Conservation (phyloP, 2,329 filamentous ascomycete genomes). For the Paraphaeosphaeria sporulosa region DNA sequence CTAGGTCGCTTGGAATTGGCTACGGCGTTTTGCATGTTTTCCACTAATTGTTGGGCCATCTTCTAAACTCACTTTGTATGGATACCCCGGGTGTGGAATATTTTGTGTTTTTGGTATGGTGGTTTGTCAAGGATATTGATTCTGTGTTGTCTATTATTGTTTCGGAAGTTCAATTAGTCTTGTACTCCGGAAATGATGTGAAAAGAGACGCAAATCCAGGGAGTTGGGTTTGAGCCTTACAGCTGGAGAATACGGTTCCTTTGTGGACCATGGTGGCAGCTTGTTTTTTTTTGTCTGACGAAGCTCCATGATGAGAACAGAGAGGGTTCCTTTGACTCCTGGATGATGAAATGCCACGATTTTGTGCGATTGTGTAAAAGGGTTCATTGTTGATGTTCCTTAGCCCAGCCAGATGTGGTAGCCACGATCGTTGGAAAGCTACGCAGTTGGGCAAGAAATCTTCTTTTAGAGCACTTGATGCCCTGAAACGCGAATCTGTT, state of each 20-base stretch:
- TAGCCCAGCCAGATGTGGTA: not conserved
- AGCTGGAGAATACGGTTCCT: not conserved
- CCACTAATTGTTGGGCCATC: not conserved
- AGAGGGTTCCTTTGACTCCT: not conserved
- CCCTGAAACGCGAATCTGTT: not conserved
- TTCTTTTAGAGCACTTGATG: not conserved
- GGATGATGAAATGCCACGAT: too few species aligned
- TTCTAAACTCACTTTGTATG: too few species aligned
- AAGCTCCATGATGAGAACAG: not conserved
- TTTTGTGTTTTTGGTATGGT: too few species aligned
- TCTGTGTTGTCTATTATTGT: not conserved
- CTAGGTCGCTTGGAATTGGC: not conserved
- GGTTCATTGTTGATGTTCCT: not conserved
- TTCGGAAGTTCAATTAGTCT: not conserved
- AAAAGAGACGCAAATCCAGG: not conserved
- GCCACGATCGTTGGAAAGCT: not conserved
- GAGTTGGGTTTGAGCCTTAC: not conserved
- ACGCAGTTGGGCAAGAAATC: not conserved
- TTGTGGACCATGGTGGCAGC: not conserved
- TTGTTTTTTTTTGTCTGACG: not conserved
- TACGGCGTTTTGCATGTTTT: not conserved
- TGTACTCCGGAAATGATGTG: not conserved
- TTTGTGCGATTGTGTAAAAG: not conserved
- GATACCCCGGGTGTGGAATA: too few species aligned
- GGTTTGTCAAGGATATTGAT: too few species aligned